Evolutionary conservation across 176 grass and related monocot genomes (phyloP), one percentile per base, ranked within the genome.

Genomic region (Zizania latifolia): DNA sequence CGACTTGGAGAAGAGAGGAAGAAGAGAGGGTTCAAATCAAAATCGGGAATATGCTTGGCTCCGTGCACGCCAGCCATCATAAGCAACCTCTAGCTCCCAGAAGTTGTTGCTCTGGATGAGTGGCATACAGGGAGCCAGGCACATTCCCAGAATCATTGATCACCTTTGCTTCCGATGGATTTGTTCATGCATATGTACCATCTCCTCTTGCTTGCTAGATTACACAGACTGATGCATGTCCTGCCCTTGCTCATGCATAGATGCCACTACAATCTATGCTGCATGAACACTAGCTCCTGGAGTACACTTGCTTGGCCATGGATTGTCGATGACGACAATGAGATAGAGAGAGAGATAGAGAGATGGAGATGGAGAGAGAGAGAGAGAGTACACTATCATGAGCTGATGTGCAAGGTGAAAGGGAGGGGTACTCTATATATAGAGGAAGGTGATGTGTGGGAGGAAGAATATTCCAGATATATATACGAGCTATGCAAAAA

Each of bases 61-160:
- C 41, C 78, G 41, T 89, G 87, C 87, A 89, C 82, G 82, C 82
- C 87, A 89, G 32, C 78, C 87, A 89, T 85, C 33, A 1, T 63
- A 85, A 82, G 78, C 87, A 82, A 85, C 83, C 60, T n/a, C n/a
- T n/a, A n/a, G n/a, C n/a, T n/a, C 17, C 37, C 27, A 17, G 0
- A 43, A 61, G 19, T 3, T 70, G 77, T 84, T 84, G 86, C 17
- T 84, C 86, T 76, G 75, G 64, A 84, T 84, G 86, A 75, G 76
- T 88, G 86, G 86, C 86, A 84, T 88, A 88, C 86, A 88, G 86
- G 86, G 86, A 88, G 86, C 81, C 86, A 88, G 86, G 86, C 86
- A 88, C 70, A 78, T 85, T 83, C 26, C 58, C 17, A 74, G 13
- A 8, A 53, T 68, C 19, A 28, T n/a, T n/a, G n/a, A n/a, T 76